Evolutionary conservation across 768 basidiomycete species (phyloP).

Genomic region (Boletus speciosus): DNA sequence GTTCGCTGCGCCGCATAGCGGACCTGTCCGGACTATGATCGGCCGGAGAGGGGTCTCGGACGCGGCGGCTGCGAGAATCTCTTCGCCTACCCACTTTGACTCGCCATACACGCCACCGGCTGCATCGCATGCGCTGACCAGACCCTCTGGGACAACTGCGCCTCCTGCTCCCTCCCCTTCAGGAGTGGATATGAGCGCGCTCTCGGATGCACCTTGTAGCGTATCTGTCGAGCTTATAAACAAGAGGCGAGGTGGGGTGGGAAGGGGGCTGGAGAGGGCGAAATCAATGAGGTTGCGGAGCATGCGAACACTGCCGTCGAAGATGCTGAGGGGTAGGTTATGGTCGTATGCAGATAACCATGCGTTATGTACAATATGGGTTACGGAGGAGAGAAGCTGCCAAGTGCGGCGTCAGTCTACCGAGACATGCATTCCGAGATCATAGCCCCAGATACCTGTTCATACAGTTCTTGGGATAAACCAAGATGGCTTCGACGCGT

Average conservation of each 20-base stretch:
- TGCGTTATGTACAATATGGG: constrained; percentile 38
- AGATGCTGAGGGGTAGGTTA: constrained; percentile 5
- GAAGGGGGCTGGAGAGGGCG: constrained; percentile 31
- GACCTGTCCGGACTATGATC: constrained; percentile 36
- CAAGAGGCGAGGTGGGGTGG: constrained; percentile 27
- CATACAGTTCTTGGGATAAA: constrained; percentile 23
- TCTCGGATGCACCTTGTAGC: neutral
- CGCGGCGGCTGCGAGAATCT: constrained; percentile 19
- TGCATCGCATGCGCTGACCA: constrained; percentile 7
- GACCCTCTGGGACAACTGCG: neutral
- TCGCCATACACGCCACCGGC: constrained; percentile 9
- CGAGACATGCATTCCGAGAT: neutral
- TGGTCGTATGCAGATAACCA: constrained; percentile 10
- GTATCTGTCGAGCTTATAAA: constrained; percentile 31
- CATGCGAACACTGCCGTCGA: constrained; percentile 4
- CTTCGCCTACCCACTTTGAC: constrained; percentile 25
- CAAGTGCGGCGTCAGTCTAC: neutral
- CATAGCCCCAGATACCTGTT: constrained; percentile 18
- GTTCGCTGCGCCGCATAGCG: constrained; percentile 33
- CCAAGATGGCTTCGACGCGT: constrained; percentile 23
- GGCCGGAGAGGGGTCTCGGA: constrained; percentile 19
- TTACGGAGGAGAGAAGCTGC: constrained; percentile 26
- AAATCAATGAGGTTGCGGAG: constrained; percentile 36
- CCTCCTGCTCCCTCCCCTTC: neutral
- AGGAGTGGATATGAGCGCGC: neutral